Conservation (phyloP, 441 rosid species). For the Arabidopsis lyrata region DNA sequence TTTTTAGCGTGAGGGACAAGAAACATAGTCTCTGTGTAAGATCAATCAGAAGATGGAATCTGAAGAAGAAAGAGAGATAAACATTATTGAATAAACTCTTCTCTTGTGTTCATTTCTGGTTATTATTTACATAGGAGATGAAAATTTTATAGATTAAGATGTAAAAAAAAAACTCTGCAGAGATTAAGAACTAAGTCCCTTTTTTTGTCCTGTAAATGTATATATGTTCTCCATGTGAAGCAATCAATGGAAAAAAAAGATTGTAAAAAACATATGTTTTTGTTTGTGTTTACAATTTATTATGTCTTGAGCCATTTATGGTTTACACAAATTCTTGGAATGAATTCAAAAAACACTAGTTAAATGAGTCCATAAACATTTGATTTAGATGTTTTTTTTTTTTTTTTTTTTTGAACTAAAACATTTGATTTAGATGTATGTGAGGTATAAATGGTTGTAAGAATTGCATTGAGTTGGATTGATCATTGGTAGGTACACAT, state of each 20-base stretch:
- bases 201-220: slow-evolving; percentile 35
- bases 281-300: slow-evolving; percentile 23
- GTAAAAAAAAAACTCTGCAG: slow-evolving; percentile 22
- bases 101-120: slow-evolving; percentile 17
- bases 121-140: slow-evolving; percentile 8
- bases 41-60: slow-evolving; percentile 18
- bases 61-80: slow-evolving; percentile 32
- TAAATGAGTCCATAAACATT: slow-evolving; percentile 34
- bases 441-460: slow-evolving; percentile 41
- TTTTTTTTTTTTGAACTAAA: no score
- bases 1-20: slow-evolving; percentile 33
- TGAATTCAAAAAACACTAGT: slow-evolving; percentile 1
- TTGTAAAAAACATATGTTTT: slow-evolving; percentile 19
- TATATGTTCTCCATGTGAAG: slow-evolving; percentile 33
- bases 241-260: neutral
- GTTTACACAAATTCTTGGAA: slow-evolving; percentile 22
- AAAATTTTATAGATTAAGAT: slow-evolving; percentile 23
- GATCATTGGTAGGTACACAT: slow-evolving; percentile 48
- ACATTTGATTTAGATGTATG: slow-evolving; percentile 33
- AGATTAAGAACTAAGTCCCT: slow-evolving; percentile 27
- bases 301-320: neutral
- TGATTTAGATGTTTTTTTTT: slow-evolving; percentile 35
- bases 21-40: slow-evolving; percentile 30
- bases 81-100: slow-evolving; percentile 9
- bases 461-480: slow-evolving; percentile 42